Percentiles rank a stretch among this genome's conserved stretches.
These are phyloP conservation scores for Coleophoma crateriformis DNA, from an alignment of 2,329 filamentous ascomycete species.

Conservation along the genomic window DNA sequence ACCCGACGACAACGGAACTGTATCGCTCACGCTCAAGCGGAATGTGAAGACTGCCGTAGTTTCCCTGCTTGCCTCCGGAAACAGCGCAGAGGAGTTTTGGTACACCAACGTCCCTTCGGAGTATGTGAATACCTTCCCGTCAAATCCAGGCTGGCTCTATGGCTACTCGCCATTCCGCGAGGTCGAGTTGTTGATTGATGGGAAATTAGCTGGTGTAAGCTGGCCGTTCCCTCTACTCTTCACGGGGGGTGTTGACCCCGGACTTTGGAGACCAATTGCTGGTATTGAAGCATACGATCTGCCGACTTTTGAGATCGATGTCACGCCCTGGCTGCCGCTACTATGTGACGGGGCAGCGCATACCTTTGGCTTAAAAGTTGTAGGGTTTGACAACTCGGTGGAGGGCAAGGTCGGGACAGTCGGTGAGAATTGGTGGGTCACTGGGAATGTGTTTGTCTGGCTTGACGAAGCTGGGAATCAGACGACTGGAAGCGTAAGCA, in stretches of 20 bases:
- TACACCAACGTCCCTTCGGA: constrained; percentile 67
- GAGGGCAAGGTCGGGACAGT: constrained; percentile 42
- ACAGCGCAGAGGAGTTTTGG: constrained; percentile 75
- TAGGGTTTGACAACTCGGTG: constrained; percentile 45
- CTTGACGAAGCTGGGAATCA: constrained; percentile 13
- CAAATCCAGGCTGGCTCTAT: constrained; percentile 36
- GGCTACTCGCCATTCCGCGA: constrained; percentile 70
- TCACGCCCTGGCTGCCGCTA: constrained; percentile 65
- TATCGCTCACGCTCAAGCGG: constrained; percentile 45
- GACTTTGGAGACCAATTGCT: constrained; percentile 69
- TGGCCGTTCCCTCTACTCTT: constrained; percentile 80
- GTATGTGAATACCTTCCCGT: constrained; percentile 52
- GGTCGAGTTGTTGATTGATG: constrained; percentile 69
- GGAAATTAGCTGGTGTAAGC: constrained; percentile 59
- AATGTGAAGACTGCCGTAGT: constrained; percentile 64
- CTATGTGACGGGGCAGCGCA: constrained; percentile 60
- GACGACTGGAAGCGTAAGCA: constrained; percentile 8
- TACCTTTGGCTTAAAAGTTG: constrained; percentile 58
- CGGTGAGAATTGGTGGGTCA: constrained; percentile 65
- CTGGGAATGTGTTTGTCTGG: constrained; percentile 72
- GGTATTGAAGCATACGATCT: constrained; percentile 73
- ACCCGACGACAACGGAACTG: constrained; percentile 44
- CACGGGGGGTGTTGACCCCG: constrained; percentile 69
- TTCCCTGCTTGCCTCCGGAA: constrained; percentile 67
- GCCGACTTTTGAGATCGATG: constrained; percentile 71